A percentile compares a stretch with the other conserved stretches of the same genome.
These are phyloP conservation scores for Papiliotrema flavescens DNA, from an alignment of 1,284 basidiomycete genomes.

Conservation along the genomic window DNA sequence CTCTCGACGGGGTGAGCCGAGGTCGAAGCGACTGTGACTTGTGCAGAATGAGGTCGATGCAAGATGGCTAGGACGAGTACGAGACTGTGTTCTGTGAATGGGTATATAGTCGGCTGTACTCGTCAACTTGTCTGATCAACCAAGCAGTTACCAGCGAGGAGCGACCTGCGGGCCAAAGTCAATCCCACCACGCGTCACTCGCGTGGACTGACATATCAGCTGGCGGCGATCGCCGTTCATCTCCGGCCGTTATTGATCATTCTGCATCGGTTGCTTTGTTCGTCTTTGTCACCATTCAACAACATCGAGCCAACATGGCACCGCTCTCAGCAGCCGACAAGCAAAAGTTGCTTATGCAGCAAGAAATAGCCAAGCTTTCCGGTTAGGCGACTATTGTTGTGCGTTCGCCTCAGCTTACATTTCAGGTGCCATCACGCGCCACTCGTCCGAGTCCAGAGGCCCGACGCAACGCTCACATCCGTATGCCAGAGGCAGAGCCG, in stretches of 20 bases:
- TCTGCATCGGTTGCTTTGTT: background rate
- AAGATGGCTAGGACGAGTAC: too few species aligned
- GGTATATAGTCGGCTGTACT: too few species aligned
- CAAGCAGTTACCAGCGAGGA: too few species aligned
- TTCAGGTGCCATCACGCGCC: conserved; percentile 29
- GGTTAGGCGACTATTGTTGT: conserved; percentile 17
- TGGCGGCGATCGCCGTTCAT: too few species aligned
- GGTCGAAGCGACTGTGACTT: too few species aligned
- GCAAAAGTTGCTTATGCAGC: conserved; percentile 42
- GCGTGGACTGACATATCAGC: too few species aligned
- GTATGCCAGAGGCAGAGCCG: conserved; percentile 16
- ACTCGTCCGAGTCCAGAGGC: conserved; percentile 10
- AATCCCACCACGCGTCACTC: too few species aligned
- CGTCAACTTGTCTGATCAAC: too few species aligned
- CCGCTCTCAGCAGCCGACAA: conserved; percentile 25
- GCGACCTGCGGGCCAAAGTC: too few species aligned
- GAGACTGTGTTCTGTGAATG: too few species aligned
- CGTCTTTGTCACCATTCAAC: background rate
- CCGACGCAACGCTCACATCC: conserved; percentile 28
- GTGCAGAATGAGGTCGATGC: too few species aligned
- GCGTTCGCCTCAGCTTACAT: background rate
- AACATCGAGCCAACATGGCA: background rate
- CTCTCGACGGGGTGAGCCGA: too few species aligned
- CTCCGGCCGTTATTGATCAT: background rate
- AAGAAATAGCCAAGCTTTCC: conserved; percentile 48